These are phyloP conservation scores for Phytophthora foliorum DNA, from an alignment of 352 stramenopile species.

Conservation along the genomic window DNA sequence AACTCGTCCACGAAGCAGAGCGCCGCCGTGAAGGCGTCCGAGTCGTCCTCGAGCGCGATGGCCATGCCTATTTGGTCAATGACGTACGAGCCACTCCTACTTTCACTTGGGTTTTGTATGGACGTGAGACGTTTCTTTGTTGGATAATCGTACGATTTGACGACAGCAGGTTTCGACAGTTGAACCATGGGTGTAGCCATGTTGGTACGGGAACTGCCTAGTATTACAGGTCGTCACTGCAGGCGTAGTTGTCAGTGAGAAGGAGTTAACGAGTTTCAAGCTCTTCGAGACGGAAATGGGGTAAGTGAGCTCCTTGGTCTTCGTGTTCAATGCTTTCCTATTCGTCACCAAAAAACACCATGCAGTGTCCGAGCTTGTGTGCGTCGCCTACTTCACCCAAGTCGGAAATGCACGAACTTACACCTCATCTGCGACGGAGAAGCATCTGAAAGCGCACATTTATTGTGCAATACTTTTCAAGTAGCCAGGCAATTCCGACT, in stretches of 20 bases:
- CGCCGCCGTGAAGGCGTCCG: slow-evolving; percentile 45
- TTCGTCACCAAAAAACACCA: not conserved
- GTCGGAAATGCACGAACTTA: too few relatives aligned
- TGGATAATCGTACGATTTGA: slow-evolving; percentile 17
- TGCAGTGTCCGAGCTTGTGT: not conserved
- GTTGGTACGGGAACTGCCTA: not conserved
- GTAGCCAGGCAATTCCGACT: too few relatives aligned
- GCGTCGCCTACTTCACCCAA: too few relatives aligned
- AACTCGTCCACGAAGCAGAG: slow-evolving; percentile 51
- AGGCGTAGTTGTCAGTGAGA: too few relatives aligned
- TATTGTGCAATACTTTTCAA: too few relatives aligned
- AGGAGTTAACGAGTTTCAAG: too few relatives aligned
- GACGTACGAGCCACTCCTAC: slow-evolving; percentile 16
- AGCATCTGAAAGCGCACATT: too few relatives aligned
- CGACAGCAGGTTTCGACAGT: slow-evolving; percentile 22
- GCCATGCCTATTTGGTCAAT: slow-evolving; percentile 16
- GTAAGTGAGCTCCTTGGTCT: too few relatives aligned
- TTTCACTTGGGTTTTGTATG: slow-evolving; percentile 20
- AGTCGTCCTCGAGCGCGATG: slow-evolving; percentile 42
- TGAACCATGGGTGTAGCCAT: slow-evolving; percentile 7
- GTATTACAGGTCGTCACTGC: too few relatives aligned
- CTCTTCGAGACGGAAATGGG: too few relatives aligned
- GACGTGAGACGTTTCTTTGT: slow-evolving; percentile 4
- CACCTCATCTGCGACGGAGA: too few relatives aligned
- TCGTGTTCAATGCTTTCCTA: too few relatives aligned